These are phyloP conservation scores for Melianthus villosus DNA, from an alignment of 441 rosid genomes.

Conservation along the genomic window DNA sequence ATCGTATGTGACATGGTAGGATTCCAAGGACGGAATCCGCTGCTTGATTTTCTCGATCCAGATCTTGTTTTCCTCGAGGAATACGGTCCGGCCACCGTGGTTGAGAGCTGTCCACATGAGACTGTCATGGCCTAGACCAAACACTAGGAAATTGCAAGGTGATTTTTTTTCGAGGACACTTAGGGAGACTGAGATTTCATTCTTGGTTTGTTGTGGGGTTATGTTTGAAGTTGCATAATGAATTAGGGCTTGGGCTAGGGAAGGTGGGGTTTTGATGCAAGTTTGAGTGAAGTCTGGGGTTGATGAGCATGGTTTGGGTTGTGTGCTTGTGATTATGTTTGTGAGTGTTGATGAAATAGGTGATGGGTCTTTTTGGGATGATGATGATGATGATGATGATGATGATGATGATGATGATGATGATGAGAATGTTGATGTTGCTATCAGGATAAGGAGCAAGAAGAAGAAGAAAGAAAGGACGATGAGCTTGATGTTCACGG, in stretches of 20 bases:
- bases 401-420: too few species aligned
- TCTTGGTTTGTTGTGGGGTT: slow-evolving; percentile 68
- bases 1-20: slow-evolving; percentile 58
- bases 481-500: slow-evolving; percentile 39
- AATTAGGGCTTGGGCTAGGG: slow-evolving; percentile 47
- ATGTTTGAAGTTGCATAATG: slow-evolving; percentile 63
- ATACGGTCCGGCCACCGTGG: slow-evolving; percentile 71
- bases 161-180: slow-evolving; percentile 42
- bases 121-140: slow-evolving; percentile 84
- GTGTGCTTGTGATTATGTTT: slow-evolving; percentile 1
- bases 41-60: slow-evolving; percentile 68
- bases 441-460: slow-evolving; percentile 35
- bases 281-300: slow-evolving; percentile 21
- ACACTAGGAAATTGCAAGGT: slow-evolving; percentile 81
- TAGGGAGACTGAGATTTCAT: slow-evolving; percentile 49
- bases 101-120: slow-evolving; percentile 85
- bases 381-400: too few species aligned
- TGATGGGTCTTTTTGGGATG: slow-evolving; percentile 14
- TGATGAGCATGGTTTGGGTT: slow-evolving; percentile 1
- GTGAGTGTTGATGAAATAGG: slow-evolving; percentile 2
- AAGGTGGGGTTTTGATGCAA: slow-evolving; percentile 42
- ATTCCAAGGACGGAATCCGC: slow-evolving; percentile 55
- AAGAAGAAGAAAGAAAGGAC: slow-evolving; percentile 37
- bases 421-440: slow-evolving; percentile 39
- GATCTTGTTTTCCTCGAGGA: slow-evolving; percentile 67